Evolutionary conservation across 2,329 filamentous ascomycete species (phyloP), one percentile per base, ranked within the genome.

Genomic region (Pseudogymnoascus sp.): DNA sequence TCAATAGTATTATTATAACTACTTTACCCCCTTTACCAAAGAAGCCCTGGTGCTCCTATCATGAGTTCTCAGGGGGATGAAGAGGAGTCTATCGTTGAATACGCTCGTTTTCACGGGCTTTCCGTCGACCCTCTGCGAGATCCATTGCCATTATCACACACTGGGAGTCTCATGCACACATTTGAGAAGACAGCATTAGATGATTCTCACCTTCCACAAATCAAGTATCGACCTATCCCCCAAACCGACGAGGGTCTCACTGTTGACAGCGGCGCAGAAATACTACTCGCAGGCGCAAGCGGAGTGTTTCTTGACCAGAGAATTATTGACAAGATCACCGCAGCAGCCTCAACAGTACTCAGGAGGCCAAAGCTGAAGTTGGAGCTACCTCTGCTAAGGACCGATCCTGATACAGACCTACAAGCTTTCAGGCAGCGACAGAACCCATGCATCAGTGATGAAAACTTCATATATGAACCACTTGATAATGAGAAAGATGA

Each of bases 381-480:
- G 3, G 72, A 74, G 21, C 64, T 70, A 3, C 71, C 72, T 3
- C 44, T 74, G 3, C 61, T 75, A 9, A 65, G 29, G 15, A 71
- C 31, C 15, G 68, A 73, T 40, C 67, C 71, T 33, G 68, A 72
- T 42, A 62, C 60, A 1, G 73, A 75, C 56, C 66, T 65, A 15
- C 64, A 29, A 53, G 59, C 62, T 0, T 74, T 73, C 65, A 68
- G 64, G 7, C 63, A 62, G 21, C 67, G 68, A 53, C 65, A 72
- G 6, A 65, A 62, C 1, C 70, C 72, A 29, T 70, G 73, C 23
- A 64, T 70, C 17, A 64, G 65, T 17, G 44, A 71, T 9, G 38
- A 65, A 61, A 68, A 72, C 64, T 64, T 73, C 3, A 70, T 65
- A 26, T 53, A 70, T 23, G 73, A 74, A 61, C 31, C 67, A 1